Percentiles rank a stretch among this genome's conserved stretches.
These are phyloP conservation scores for Cordyceps cateniannulata DNA, from an alignment of 2,329 filamentous ascomycete species.

Conservation along the genomic window DNA sequence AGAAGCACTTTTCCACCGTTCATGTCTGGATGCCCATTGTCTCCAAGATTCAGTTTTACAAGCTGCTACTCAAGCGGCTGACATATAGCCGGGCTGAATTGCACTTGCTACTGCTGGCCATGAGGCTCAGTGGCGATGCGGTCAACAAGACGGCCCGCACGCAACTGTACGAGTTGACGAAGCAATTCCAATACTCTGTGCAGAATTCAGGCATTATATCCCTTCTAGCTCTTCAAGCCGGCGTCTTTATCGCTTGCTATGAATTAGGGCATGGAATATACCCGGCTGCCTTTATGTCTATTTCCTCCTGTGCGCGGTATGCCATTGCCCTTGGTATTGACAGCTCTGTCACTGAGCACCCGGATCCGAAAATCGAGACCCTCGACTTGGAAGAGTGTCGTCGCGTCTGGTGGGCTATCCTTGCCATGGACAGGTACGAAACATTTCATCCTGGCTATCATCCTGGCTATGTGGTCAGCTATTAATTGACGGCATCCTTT, in stretches of 20 bases:
- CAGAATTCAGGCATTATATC: conserved; percentile 11
- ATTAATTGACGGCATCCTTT: background rate
- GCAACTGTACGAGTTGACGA: conserved; percentile 11
- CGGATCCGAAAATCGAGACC: background rate
- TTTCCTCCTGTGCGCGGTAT: conserved; percentile 14
- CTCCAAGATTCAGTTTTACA: conserved; percentile 10
- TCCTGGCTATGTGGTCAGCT: too few relatives aligned
- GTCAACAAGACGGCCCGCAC: background rate
- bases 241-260: conserved; percentile 12
- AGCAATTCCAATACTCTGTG: conserved; percentile 11
- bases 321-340: conserved; percentile 11
- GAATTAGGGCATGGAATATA: conserved; percentile 14
- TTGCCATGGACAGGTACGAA: conserved; percentile 14
- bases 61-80: conserved; percentile 8
- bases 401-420: conserved; percentile 15
- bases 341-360: conserved; percentile 1
- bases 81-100: conserved; percentile 5
- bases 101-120: conserved; percentile 12
- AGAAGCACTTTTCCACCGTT: conserved; percentile 12
- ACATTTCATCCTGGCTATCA: background rate
- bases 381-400: conserved; percentile 15
- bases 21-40: conserved; percentile 17
- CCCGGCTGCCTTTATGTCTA: conserved; percentile 12
- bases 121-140: conserved; percentile 10
- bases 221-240: conserved; percentile 13